Base-by-base conservation (phyloP, 768 basidiomycete genomes). In the Leccinum subtestaceum region DNA sequence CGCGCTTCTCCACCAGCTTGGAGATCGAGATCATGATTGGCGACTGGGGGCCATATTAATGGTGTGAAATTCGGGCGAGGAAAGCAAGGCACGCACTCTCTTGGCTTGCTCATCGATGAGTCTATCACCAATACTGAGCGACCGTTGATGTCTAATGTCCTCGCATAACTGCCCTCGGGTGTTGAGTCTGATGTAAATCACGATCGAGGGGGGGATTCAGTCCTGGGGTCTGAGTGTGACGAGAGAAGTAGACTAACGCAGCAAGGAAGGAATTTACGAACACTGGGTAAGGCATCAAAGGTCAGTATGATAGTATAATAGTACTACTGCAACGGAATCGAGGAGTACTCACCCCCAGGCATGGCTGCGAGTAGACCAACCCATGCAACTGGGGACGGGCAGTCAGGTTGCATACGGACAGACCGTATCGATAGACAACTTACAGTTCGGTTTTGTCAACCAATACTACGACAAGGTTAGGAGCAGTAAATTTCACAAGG, bases 11-110 rank as follows among this genome's bases (percentile, higher is more conserved):
- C 27, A 52, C 34, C 17, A 53, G 46, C 3, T 59, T 53, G 27
- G 64, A 66, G 21, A 69, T 63, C 5, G 52, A 21, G 38, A 68
- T 55, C 21, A 53, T 6, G 55, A 68, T 64, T 0, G 67, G 64
- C 1, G 64, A 58, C 67, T 67, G 21, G 34, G 1, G 40, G 19
- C 10, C 23, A 21, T 21, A 54, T 62, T 9, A 23, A 23, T 38
- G 13, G 27, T 34, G 12, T 13, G 12, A 36, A 50, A 1, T 2
- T 2, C 29, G 1, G 29, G 3, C 12, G 10, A 15, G 9, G 27
- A 43, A n/a, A 1, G 3, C 10, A 8, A 40, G 32, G 6, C 3
- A 58, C 66, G 5, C 29, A 68, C 67, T 12, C 38, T 57, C 19
- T 49, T 61, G 40, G 31, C 11, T 2, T 29, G 40, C 1, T 40